Conservation (phyloP, 805 yeast species). For the Nakazawaea sp. region DNA sequence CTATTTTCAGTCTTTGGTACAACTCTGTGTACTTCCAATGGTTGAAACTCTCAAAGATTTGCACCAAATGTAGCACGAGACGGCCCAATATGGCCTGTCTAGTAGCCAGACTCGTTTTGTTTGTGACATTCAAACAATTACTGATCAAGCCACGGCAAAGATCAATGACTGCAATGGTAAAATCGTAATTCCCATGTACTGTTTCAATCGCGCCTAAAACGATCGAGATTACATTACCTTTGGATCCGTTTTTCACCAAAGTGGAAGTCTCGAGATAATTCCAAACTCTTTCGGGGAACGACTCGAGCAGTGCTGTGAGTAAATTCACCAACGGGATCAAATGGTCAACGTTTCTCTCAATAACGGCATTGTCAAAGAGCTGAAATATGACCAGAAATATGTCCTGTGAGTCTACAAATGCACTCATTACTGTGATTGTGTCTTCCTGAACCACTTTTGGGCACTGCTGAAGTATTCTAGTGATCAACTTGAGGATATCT, state of each 20-base stretch:
- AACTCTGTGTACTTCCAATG: constrained; percentile 60
- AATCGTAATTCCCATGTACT: constrained; percentile 57
- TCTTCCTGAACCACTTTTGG: constrained; percentile 22
- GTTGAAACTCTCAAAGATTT: constrained; percentile 65
- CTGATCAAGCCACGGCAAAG: constrained; percentile 46
- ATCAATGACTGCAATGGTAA: constrained; percentile 55
- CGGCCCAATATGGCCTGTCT: constrained; percentile 51
- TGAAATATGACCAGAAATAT: constrained; percentile 51
- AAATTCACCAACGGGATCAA: constrained; percentile 41
- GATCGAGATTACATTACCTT: constrained; percentile 56
- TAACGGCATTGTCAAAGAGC: constrained; percentile 63
- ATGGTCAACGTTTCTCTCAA: constrained; percentile 40
- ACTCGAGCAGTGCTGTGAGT: constrained; percentile 37
- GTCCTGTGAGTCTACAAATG: constrained; percentile 24
- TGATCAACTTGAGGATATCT: constrained; percentile 44
- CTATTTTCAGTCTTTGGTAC: constrained; percentile 55
- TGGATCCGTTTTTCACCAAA: constrained; percentile 52
- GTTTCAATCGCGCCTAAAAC: constrained; percentile 70
- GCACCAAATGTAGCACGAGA: constrained; percentile 49
- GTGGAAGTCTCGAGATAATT: constrained; percentile 63
- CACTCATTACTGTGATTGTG: constrained; percentile 26
- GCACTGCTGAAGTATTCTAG: constrained; percentile 35
- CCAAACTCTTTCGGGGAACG: constrained; percentile 71
- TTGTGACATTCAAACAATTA: constrained; percentile 36
- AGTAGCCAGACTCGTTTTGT: constrained; percentile 29